These are phyloP conservation scores for Geoglossum cookeanum DNA, from an alignment of 2,329 filamentous ascomycete genomes.

Conservation along the genomic window DNA sequence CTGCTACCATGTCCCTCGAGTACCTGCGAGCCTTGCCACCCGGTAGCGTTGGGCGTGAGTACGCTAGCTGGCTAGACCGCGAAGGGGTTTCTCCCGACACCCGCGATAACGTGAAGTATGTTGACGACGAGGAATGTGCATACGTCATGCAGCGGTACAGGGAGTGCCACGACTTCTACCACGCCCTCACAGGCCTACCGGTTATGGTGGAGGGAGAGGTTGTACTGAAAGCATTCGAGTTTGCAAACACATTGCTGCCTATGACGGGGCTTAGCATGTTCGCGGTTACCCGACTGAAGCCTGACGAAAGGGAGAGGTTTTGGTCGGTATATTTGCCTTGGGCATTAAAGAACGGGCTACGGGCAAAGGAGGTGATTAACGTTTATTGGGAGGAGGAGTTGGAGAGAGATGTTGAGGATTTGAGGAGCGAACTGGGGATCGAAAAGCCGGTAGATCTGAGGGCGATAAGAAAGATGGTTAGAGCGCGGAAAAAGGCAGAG, in stretches of 20 bases:
- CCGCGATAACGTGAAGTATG: conserved; percentile 62
- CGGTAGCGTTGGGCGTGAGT: conserved; percentile 61
- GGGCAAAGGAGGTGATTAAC: conserved; percentile 68
- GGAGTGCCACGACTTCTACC: conserved; percentile 95
- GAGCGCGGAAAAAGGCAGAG: conserved; percentile 46
- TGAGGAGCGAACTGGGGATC: conserved; percentile 60
- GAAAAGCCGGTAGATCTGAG: conserved; percentile 78
- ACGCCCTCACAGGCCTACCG: conserved; percentile 79
- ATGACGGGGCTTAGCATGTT: conserved; percentile 85
- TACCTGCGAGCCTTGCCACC: conserved; percentile 52
- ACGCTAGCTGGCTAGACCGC: conserved; percentile 78
- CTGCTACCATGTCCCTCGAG: conserved; percentile 44
- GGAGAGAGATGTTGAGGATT: conserved; percentile 58
- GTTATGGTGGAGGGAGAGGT: conserved; percentile 90
- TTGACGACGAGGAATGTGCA: conserved; percentile 87
- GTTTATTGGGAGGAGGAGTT: conserved; percentile 96
- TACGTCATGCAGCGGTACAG: conserved; percentile 98
- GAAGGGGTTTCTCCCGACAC: conserved; percentile 91
- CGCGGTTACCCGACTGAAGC: conserved; percentile 46
- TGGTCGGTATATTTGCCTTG: conserved; percentile 66
- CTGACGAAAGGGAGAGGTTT: conserved; percentile 46
- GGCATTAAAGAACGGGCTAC: conserved; percentile 68
- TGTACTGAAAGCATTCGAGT: conserved; percentile 95
- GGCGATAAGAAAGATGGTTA: conserved; percentile 50
- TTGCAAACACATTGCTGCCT: conserved; percentile 78